phyloP scores from a whole-genome alignment of 2,329 filamentous ascomycete species.

The Aspergillus pseudoglaucus region DNA sequence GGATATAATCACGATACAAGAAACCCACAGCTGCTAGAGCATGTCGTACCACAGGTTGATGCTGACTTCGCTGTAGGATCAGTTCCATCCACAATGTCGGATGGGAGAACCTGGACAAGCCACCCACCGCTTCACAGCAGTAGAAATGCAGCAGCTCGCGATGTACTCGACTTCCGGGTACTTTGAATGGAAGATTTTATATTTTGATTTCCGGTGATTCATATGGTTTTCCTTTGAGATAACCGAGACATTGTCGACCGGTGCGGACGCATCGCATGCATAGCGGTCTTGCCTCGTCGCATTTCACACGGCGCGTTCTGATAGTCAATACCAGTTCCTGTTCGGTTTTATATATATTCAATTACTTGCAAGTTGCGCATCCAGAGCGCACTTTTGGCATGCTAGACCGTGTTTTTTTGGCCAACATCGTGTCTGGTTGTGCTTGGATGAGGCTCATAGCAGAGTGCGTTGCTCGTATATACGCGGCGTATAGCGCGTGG shows the following conservation, averaged over 20 bases:
- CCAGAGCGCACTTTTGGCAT: constrained; percentile 13
- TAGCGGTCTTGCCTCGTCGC: constrained; percentile 18
- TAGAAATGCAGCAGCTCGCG: constrained; percentile 20
- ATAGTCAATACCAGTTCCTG: background rate
- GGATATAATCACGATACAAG: constrained; percentile 12
- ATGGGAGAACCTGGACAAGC: constrained; percentile 13
- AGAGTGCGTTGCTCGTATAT: too few relatives aligned
- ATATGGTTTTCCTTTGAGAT: background rate
- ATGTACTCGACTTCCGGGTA: constrained; percentile 17
- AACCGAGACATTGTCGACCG: constrained; percentile 19
- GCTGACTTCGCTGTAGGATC: constrained; percentile 14
- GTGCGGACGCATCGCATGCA: constrained; percentile 17
- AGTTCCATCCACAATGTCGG: constrained; percentile 13
- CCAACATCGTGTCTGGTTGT: background rate
- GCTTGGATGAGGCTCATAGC: too few relatives aligned
- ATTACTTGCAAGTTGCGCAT: constrained; percentile 16
- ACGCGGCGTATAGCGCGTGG: too few relatives aligned
- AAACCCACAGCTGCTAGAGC: constrained; percentile 15
- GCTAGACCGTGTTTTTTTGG: constrained; percentile 4
- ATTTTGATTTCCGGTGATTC: constrained; percentile 3
- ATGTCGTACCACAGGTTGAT: constrained; percentile 17
- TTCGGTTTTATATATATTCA: too few relatives aligned
- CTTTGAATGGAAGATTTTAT: constrained; percentile 19
- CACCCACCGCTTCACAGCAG: constrained; percentile 11
- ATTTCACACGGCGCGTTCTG: constrained; percentile 20